Evolutionary conservation across 2,329 filamentous ascomycete genomes (phyloP), one percentile per base, ranked within the genome.

Genomic region (Calcarisporium arbuscula): DNA sequence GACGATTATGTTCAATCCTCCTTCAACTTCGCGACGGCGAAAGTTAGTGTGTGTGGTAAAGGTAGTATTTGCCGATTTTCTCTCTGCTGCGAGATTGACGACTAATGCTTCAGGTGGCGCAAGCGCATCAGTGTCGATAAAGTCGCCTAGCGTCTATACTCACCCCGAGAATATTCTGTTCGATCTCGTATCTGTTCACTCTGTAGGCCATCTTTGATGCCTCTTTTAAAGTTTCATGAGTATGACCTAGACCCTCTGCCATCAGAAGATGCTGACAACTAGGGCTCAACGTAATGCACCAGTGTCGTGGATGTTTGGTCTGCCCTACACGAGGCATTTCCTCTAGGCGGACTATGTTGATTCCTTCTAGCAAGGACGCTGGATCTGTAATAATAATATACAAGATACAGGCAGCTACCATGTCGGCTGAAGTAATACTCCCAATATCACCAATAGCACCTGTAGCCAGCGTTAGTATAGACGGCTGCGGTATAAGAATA

Each of bases 401-500:
- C 35, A 70, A 70, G 1, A 57, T 62, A 0, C 62, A 67, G 4
- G 65, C 65, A 4, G 67, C 65, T 2, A 70, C 66, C 1, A 63
- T 62, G 6, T 60, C 64, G 4, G 67, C 65, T 1, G 64, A 67
- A 2, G 57, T n/a, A n/a, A n/a, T n/a, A n/a, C n/a, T n/a, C n/a
- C n/a, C 53, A 17, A 71, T 46, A 39, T 65, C 60, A 2, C 65
- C 67, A 40, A 71, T 37, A 4, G 35, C 32, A 7, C 35, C 35
- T 37, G 19, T n/a, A n/a, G n/a, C n/a, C n/a, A n/a, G n/a, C n/a
- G n/a, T n/a, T n/a, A n/a, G n/a, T n/a, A n/a, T n/a, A n/a, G n/a
- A n/a, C n/a, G n/a, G n/a, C n/a, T n/a, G n/a, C n/a, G n/a, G n/a
- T n/a, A n/a, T n/a, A 14, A n/a, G n/a, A n/a, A n/a, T n/a, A n/a